Base-by-base conservation (phyloP, 371 early-diverging fungal species). In the Mortierella sp. region DNA sequence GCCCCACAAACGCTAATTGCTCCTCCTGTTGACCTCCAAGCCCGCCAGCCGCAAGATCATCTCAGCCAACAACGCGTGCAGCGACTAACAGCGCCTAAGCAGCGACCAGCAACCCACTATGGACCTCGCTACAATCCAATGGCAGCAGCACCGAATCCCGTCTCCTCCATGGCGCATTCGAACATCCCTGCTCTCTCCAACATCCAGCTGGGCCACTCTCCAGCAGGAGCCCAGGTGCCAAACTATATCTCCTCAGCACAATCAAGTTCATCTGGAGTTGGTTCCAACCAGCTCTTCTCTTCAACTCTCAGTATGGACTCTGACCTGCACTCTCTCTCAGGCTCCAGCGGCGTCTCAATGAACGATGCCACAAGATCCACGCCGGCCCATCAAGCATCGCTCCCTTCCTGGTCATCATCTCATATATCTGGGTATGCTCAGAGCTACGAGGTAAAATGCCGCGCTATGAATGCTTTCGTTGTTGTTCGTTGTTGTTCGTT, bases 271-370 rank as follows among this genome's bases (percentile, higher is more conserved):
- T 11, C 67, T 24, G 67, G 67, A 67, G 21, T 67, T 5, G 67
- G 67, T 24, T 24, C 67, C 43, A 67, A 37, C 24, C 67, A 67
- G 24, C 40, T 67, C 10, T 67, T 40, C 67, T 67, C 67, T 37
- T 40, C 67, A 37, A 67, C 21, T 21, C 34, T 67, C 2, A 10
- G 10, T 10, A 67, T 67, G 67, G 40, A 67, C 67, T 67, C 67
- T 40, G 43, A 67, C 43, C 67, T 67, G 67, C 67, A 67, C n/a
- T 24, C 67, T 9, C 21, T 67, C 37, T 67, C 67, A 24, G 67
- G 67, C 24, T 67, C 67, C 19, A 67, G 37, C 21, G 40, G 67
- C 67, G 37, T 67, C 21, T 67, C 37, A 9, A 37, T 67, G 11
- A 40, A 67, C 40, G 67, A 24, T 9, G 34, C 67, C 24, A 37